Conservation (phyloP, 805 yeast species). For the Kluyveromyces nonfermentans region DNA sequence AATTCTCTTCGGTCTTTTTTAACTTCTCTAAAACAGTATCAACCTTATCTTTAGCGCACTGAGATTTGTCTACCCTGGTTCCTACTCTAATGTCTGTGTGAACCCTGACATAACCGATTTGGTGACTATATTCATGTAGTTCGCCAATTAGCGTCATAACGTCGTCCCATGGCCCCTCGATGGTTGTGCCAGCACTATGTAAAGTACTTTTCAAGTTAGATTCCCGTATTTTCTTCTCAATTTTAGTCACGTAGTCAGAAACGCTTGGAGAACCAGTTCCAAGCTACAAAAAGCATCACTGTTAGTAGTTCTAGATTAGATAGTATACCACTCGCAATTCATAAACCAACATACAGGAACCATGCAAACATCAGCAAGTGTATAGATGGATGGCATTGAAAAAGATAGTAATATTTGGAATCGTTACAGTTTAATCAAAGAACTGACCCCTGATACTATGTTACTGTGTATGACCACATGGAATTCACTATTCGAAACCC, state of each 20-base stretch:
- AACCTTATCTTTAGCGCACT: conserved; percentile 64
- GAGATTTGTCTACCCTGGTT: conserved; percentile 67
- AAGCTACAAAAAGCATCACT: conserved; percentile 32
- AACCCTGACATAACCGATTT: conserved; percentile 62
- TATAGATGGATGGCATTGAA: conserved; percentile 10
- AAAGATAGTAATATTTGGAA: background rate
- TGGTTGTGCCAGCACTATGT: conserved; percentile 90
- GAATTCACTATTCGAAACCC: too few relatives aligned
- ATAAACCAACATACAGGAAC: conserved; percentile 52
- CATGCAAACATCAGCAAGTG: conserved; percentile 72
- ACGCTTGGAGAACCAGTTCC: conserved; percentile 76
- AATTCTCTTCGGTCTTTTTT: conserved; percentile 10
- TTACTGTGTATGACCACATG: too few relatives aligned
- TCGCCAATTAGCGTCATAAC: conserved; percentile 73
- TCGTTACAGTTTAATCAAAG: background rate
- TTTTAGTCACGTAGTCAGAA: conserved; percentile 66
- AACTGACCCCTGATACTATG: background rate
- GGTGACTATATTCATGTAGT: conserved; percentile 64
- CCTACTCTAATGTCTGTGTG: conserved; percentile 86
- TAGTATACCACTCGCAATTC: background rate
- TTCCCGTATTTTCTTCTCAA: conserved; percentile 53
- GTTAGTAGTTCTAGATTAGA: background rate
- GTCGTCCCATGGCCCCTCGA: conserved; percentile 87
- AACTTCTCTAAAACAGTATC: conserved; percentile 51
- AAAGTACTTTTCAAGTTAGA: conserved; percentile 58